Evolutionary conservation across 768 basidiomycete genomes (phyloP), one percentile per base, ranked within the genome.

Genomic region (Boletellus ananiceps): DNA sequence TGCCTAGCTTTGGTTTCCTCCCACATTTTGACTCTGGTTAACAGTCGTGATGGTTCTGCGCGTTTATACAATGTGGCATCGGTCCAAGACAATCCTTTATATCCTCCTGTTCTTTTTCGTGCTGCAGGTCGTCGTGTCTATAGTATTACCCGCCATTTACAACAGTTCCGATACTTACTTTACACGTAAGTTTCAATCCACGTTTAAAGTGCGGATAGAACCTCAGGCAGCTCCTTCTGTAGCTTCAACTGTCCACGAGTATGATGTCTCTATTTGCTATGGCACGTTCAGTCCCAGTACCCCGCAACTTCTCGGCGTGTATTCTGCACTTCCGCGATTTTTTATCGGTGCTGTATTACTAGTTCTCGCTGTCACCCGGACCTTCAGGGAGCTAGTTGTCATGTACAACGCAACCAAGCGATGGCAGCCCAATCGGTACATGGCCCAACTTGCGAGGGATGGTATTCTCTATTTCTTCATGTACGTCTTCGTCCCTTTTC

Each of bases 401-500:
- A 47, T 39, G 46, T 47, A 46, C 46, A 39, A 47, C 0, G 37
- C 46, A 23, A 47, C 46, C 11, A 47, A 47, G 38, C 29, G 21
- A 6, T 32, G 37, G 46, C 37, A 47, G 31, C 46, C 38, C 4
- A 39, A 47, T 32, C 37, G 29, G n/a, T 47, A 47, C 46, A 8
- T 53, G 23, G 25, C 48, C 21, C 44, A 15, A 9, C 29, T 57
- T 2, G 13, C 18, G 13, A 21, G 6, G 19, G 56, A 56, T 11
- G 54, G 49, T 9, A 21, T 46, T 8, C 16, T 48, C 33, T 57
- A 57, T 16, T 56, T 57, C 33, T 0, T 51, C 3, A 14, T 56
- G 54, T 49, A 46, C 25, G 46, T 48, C 27, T 15, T 81, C 70
- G 13, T 7, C 8, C 25, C 11, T 39, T 14, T 14, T 46, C 14